Conservation (phyloP, 1,139 yeast species). For the Yarrowia galli region DNA sequence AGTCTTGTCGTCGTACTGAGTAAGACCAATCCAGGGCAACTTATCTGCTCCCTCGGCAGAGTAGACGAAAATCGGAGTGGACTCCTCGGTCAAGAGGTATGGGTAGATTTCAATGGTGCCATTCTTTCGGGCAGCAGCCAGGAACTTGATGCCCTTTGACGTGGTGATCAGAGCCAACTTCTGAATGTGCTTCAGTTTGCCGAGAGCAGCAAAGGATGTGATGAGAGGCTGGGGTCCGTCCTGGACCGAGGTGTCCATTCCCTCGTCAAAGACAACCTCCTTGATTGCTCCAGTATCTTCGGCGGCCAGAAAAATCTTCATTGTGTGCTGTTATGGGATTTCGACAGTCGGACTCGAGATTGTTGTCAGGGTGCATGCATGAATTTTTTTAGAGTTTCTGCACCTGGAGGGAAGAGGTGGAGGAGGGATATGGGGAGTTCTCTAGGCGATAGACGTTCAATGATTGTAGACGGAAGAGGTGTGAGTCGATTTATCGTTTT, state of each 20-base stretch:
- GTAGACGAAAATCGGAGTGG: conserved; percentile 24
- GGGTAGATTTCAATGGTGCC: conserved; percentile 45
- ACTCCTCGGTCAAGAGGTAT: conserved; percentile 23
- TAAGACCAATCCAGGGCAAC: conserved; percentile 8
- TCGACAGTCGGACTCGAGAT: not conserved
- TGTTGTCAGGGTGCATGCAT: conserved; percentile 3
- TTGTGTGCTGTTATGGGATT: conserved; percentile 40
- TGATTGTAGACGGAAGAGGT: too few relatives aligned
- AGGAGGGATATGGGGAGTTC: too few relatives aligned
- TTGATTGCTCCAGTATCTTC: conserved; percentile 50
- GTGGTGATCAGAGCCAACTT: conserved; percentile 42
- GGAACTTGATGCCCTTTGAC: conserved; percentile 41
- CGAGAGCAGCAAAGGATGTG: conserved; percentile 45
- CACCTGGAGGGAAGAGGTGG: too few relatives aligned
- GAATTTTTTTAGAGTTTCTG: conserved; percentile 35
- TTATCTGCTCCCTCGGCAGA: conserved; percentile 24
- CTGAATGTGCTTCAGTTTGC: conserved; percentile 47
- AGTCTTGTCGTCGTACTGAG: conserved; percentile 24
- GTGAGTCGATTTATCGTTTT: too few relatives aligned
- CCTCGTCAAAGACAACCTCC: conserved; percentile 47
- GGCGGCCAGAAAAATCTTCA: conserved; percentile 52
- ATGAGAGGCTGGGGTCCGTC: conserved; percentile 47
- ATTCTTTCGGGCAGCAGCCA: conserved; percentile 45
- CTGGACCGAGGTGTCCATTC: conserved; percentile 49
- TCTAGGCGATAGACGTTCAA: too few relatives aligned